Evolutionary conservation across 129 eudicot species (phyloP), one percentile per base, ranked within the genome.

Genomic region (Flaveria trinervia): DNA sequence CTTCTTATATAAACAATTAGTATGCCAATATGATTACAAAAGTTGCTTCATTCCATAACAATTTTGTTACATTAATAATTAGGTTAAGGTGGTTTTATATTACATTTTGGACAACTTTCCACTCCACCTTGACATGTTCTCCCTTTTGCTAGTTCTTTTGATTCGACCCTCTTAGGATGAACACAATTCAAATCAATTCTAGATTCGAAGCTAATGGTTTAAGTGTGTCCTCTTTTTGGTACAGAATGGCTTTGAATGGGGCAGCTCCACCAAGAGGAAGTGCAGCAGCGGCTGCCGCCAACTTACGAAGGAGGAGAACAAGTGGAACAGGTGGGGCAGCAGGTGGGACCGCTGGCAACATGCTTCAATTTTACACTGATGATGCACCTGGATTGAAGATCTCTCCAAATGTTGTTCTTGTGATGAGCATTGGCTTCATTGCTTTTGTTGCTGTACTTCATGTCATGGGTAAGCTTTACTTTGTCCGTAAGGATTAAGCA

Each of bases 341-440:
- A 17, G 85, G 76, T 44, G 87, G 87, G 18, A 82, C 85, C 0
- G 82, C 83, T 25, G 85, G 90, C 9, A 83, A 82, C 80, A 83
- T 86, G 87, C 87, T 86, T 5, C 90, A 86, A 2, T 86, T 86
- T 69, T 86, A 86, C 81, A 86, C 89, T 0, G 89, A 86, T 51
- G 89, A 86, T 80, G 90, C 90, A 55, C 90, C 90, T 18, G 90
- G 89, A 68, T 54, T 86, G 67, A 86, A 83, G 83, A 83, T 83
- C 56, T 86, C 89, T 44, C 89, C 89, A 30, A 86, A 83, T 72
- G 86, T 83, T 61, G 89, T 86, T 54, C 89, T 86, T 33, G 86
- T 86, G 33, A 86, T 86, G 89, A 86, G 89, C 77, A 86, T 86
- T 30, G 89, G 89, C 0, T 86, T 86, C 80, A 79, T 86, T 51